Evolutionary conservation across 2,329 filamentous ascomycete species (phyloP), one percentile per base, ranked within the genome.

Genomic region (Dactylonectria macrodidyma): DNA sequence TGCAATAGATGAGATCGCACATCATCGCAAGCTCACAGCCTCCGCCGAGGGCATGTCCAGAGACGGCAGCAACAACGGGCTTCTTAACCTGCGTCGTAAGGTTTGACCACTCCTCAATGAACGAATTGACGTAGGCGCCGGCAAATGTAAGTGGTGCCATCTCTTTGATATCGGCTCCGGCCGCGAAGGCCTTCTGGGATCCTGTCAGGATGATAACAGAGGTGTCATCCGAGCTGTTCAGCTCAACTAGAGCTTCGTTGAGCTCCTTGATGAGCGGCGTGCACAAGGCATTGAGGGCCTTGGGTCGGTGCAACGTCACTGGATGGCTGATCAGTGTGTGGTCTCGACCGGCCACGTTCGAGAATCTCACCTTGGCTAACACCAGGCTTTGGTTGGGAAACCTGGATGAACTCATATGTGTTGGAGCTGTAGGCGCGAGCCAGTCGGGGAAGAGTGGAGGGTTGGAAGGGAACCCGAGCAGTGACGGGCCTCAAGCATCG

Each of bases 131-230:
- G 85, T 98, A 98, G 46, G 96, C 95, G 72, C 92, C 86, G 70
- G 93, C 89, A 84, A 99, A 99, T 62, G 92, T 95, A 46, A 98
- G 90, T 68, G 94, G 91, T 34, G 94, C 93, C 96, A 99, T 99
- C 84, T 99, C 96, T 83, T 98, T 98, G 86, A 99, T 99, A 82
- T 99, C 96, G 68, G 96, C 96, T 59, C 96, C 96, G 51, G 96
- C 95, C 34, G 95, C 95, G 79, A 98, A 99, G 48, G 95, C 95
- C 82, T 92, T 94, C 73, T 94, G 87, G 52, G 92, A 97, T 62
- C 96, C 96, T 1, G 96, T 98, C 66, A 99, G 86, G 66, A 99
- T 83, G 75, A 97, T 94, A 74, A 92, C 92, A 10, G 90, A 89
- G 71, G 95, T 92, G 36, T 88, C 86, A 64, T 91, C 87, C 70